Percentiles rank a stretch among this genome's conserved stretches.
Evolutionary conservation across 2,329 filamentous ascomycete species (phyloP).

Genomic region (Emergomyces pasteurianus): DNA sequence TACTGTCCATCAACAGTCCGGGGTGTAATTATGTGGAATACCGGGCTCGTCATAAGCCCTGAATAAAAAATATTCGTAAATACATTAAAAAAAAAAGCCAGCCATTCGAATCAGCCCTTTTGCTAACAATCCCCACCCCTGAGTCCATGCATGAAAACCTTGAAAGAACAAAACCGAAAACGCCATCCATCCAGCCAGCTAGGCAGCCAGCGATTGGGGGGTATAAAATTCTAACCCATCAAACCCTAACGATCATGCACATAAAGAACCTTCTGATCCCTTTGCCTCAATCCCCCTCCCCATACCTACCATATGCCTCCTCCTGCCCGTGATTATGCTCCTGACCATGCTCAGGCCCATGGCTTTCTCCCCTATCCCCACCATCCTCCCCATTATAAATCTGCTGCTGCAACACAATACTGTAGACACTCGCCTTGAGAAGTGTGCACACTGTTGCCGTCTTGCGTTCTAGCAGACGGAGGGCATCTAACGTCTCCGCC

Average conservation of each 20-base stretch:
- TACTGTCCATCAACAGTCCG: neutral
- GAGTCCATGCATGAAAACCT: neutral
- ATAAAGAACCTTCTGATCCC: neutral
- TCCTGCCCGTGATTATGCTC: constrained; percentile 6
- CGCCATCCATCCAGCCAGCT: neutral
- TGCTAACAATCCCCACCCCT: neutral
- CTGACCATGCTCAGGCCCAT: constrained; percentile 6
- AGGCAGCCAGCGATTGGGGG: neutral
- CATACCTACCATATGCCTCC: neutral
- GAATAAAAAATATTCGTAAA: neutral
- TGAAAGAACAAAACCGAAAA: neutral
- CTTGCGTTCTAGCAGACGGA: constrained; percentile 83
- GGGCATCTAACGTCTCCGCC: constrained; percentile 64
- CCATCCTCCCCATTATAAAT: constrained; percentile 52
- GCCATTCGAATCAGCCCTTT: neutral
- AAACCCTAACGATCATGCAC: neutral
- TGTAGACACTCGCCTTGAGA: constrained; percentile 96
- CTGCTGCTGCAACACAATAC: constrained; percentile 96
- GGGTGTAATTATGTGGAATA: neutral
- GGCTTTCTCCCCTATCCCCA: constrained; percentile 16
- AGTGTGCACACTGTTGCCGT: constrained; percentile 90
- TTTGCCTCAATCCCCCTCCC: constrained; percentile 10
- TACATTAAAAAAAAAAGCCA: neutral
- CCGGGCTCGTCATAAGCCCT: neutral
- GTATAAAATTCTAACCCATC: neutral